These are phyloP conservation scores for Gnetum montanum DNA, from an alignment of 75 land plant species.

Conservation along the genomic window DNA sequence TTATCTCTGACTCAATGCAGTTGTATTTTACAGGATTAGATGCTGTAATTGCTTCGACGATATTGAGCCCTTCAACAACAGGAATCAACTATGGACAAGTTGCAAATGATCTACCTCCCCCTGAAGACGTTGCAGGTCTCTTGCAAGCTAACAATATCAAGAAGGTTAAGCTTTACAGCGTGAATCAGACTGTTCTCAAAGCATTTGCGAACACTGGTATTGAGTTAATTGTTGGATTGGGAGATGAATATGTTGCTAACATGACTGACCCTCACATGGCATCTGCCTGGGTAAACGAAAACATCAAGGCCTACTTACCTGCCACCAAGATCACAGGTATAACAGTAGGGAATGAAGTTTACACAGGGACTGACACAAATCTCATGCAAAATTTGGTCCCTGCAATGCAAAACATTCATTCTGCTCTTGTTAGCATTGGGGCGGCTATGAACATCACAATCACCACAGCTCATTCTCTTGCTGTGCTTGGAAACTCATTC, in stretches of 20 bases:
- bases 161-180: constrained; percentile 56
- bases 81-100: constrained; percentile 83
- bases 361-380: constrained; percentile 31
- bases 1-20: too few relatives aligned
- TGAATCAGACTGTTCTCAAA: constrained; percentile 33
- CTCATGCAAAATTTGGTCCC: constrained; percentile 35
- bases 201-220: constrained; percentile 59
- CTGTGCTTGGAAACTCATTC: constrained; percentile 38
- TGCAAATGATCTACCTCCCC: constrained; percentile 61
- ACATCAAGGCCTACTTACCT: constrained; percentile 42
- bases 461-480: constrained; percentile 56
- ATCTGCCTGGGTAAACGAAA: constrained; percentile 33
- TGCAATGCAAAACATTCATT: constrained; percentile 57
- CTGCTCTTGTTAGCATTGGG: constrained; percentile 23
- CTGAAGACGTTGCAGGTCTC: constrained; percentile 37
- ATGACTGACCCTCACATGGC: constrained; percentile 30
- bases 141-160: constrained; percentile 31
- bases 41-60: too few relatives aligned
- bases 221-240: constrained; percentile 48
- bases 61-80: constrained; percentile 1
- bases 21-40: too few relatives aligned
- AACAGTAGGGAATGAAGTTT: constrained; percentile 66
- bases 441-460: constrained; percentile 28
- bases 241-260: constrained; percentile 34
- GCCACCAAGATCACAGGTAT: constrained; percentile 51